Base-by-base conservation (phyloP, 2,329 filamentous ascomycete genomes). In the Trichoderma atrobrunneum region DNA sequence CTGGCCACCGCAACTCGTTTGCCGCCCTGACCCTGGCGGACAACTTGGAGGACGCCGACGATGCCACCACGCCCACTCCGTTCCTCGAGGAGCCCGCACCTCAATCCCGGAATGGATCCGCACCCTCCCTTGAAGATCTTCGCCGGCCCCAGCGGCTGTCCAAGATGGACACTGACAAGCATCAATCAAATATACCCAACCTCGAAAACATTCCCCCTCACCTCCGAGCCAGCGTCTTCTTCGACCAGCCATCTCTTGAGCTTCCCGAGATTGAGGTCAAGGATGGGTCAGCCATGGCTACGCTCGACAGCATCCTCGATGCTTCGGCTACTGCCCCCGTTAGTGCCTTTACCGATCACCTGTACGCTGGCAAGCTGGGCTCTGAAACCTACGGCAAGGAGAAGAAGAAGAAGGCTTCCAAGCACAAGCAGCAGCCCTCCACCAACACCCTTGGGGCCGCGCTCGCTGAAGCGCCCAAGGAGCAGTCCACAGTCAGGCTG, bases 251-350 rank as follows among this genome's bases (percentile, higher is more conserved):
- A 0, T 85, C 88, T 4, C 48, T 54, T 3, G 78, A 83, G 2
- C 76, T 81, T 2, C 83, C 86, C 6, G 81, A 84, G 14, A 84
- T 91, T 26, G 85, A 91, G 75, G 79, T 91, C 70, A 91, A 90
- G 80, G 90, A 93, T 72, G 92, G 93, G 21, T 98, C 96, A 30
- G 95, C 95, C 12, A 93, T 94, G 79, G 91, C 89, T 56, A 97
- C 95, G 0, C 87, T 99, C 8, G 95, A 99, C 75, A 95, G 90
- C 79, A 97, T 99, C 68, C 87, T 99, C 18, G 92, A 97, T 78
- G 96, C 95, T 8, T 96, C 95, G 3, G 93, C 93, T 3, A 89
- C 87, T 73, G 95, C 96, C 0, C 96, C 96, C 1, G 94, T 97
- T 34, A 93, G 87, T 75, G 95, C 95, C 30, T 98, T 98, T 77